Evolutionary conservation across 2,329 filamentous ascomycete species (phyloP), one percentile per base, ranked within the genome.

Genomic region (Nemania sp.): DNA sequence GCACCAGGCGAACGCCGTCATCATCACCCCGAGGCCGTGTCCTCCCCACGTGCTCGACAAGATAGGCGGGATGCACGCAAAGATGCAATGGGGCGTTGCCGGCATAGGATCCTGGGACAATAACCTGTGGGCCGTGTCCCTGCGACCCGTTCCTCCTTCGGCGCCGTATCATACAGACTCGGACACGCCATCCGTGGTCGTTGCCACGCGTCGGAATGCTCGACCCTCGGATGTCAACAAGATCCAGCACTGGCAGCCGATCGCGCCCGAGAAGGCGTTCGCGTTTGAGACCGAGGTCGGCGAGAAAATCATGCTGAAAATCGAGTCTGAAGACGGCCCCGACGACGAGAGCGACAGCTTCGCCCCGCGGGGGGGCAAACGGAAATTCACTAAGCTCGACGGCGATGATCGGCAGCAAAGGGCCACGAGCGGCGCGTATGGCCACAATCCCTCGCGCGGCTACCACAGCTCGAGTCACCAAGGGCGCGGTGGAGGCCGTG

Each of bases 21-120:
- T 97, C 65, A 97, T 99, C 67, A 89, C 88, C 31, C 87, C 91
- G 1, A 86, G 89, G 9, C 85, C 88, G 0, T 90, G 88, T 44
- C 84, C 88, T 2, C 78, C 81, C 45, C 82, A 80, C 60, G 86
- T 95, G 19, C 75, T 97, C 26, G 82, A 89, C 47, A 94, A 91
- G 70, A 88, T 94, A 9, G 94, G 94, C 36, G 93, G 93, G 23
- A 84, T 96, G 66, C 91, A 91, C 28, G 86, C 83, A 64, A 93
- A 88, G 72, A 81, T 95, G 73, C 84, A 77, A 34, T 99, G 93
- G 91, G 84, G 90, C 69, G 86, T 96, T 4, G 89, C 85, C 0
- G 90, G 86, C 31, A 84, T 87, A 5, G 91, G 85, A 0, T 84
- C 81, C 61, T 85, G 83, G 61, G 88, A 96, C 56, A 86, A 91